Base-by-base conservation (phyloP, 345 rosid species). In the Combretum micranthum region DNA sequence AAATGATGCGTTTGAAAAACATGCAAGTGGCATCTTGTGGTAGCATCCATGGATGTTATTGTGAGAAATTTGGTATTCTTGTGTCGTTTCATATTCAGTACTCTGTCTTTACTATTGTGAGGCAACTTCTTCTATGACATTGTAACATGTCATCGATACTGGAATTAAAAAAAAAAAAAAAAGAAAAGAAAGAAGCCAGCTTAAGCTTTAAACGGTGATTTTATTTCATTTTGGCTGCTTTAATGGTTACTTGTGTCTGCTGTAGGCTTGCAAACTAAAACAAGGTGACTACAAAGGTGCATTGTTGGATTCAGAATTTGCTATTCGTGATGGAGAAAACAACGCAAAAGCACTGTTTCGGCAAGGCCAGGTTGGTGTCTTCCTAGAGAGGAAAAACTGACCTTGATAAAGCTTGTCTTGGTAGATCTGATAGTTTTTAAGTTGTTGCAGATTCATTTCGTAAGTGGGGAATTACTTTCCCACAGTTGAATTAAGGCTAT, bases 281-380 rank as follows among this genome's bases (percentile, higher is more conserved):
- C 12, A 10, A 37, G 59, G 46, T 13, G 59, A 55, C 43, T 37
- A 42, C 13, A 18, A 55, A 17, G 59, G 59, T 26, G 59, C 59
- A 42, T 42, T 55, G 21, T 42, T 42, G 13, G 59, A 55, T 55
- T 12, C 18, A 16, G 47, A 42, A 45, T 85, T 87, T 69, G 99
- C 96, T 13, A 80, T 90, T 69, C 90, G 97, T 39, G 96, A 90
- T 44, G 90, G 82, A 57, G 90, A 88, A 22, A 73, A 85, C 74
- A 86, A 82, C 72, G 94, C 75, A 46, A 87, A 93, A 80, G 99
- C 99, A 62, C 74, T 89, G 69, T 93, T 86, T 73, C 96, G 97
- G 32, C 97, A 83, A 70, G 99, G 99, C 62, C 97, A 93, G 96
- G 99, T 89, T 73, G 60, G 82, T 51, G 26, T 55, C 15, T 50